Evolutionary conservation across 2,329 filamentous ascomycete genomes (phyloP), one percentile per base, ranked within the genome.

Genomic region (Neonectria magnoliae): DNA sequence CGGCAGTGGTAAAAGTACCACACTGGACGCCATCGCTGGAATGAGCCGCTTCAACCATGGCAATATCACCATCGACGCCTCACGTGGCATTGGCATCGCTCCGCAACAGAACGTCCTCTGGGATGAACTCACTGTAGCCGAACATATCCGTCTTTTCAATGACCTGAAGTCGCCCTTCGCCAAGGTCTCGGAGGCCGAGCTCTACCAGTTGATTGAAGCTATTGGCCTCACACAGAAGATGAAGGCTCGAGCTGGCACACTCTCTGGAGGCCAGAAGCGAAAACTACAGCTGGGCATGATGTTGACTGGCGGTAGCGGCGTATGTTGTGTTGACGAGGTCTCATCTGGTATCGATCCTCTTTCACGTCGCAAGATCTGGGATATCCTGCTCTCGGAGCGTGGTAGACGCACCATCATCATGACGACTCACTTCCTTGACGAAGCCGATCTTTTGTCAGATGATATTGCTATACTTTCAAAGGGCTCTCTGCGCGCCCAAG

Each of bases 251-350:
- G 88, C 93, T 0, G 90, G 89, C 74, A 97, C 93, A 0, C 83
- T 98, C 0, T 97, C 93, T 3, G 94, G 94, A 9, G 94, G 94
- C 0, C 94, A 98, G 78, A 97, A 97, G 80, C 85, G 94, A 57
- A 98, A 98, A 77, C 84, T 97, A 9, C 94, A 98, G 77, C 84
- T 98, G 2, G 94, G 93, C 6, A 95, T 97, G 89, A 97, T 97
- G 93, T 89, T 98, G 71, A 97, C 93, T 4, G 95, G 95, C 66
- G 94, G 93, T 11, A 95, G 92, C 66, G 89, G 89, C 25, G 90
- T 98, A 0, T 97, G 94, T 79, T 96, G 93, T 73, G 89, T 98
- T 5, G 94, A 98, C 71, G 95, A 98, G 78, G 93, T 97, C 14
- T 94, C 91, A 41, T 94, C 91, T 64, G 95, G 94, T 14, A 85